Base-by-base conservation (phyloP, 2,329 filamentous ascomycete species). In the Cordyceps fumosorosea region DNA sequence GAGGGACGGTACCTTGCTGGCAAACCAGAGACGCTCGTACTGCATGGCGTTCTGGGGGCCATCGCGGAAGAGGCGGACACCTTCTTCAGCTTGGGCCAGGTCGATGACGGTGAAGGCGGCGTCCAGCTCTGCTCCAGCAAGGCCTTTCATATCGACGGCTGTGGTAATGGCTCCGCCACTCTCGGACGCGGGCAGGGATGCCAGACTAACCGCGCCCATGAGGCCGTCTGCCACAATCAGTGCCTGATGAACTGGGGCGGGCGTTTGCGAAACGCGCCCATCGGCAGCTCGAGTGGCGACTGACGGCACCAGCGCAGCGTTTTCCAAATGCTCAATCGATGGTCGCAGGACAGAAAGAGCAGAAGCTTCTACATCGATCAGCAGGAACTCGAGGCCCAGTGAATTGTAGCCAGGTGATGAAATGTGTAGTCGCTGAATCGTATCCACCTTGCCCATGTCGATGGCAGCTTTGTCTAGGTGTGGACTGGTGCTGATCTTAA, bases 161-260 rank as follows among this genome's bases (percentile, higher is more conserved):
- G 76, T 81, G 68, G 73, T 79, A 68, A 83, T 82, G 64, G 74
- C 76, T 60, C 74, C 74, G 64, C 70, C 65, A 67, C 71, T 72
- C 63, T 75, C 71, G 1, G 75, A 54, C 42, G 77, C 64, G 20
- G 78, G 74, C 53, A 83, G 70, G 10, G 77, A 69, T 6, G 81
- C 72, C 7, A 84, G 67, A 1, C 81, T 78, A 5, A 87, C 79
- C 1, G 89, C 84, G 8, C 89, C 91, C 59, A 84, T 77, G 2
- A 96, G 76, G 0, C 91, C 92, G 55, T 90, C 82, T 0, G 86
- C 87, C 10, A 96, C 82, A 11, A 97, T 69, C 18, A 97, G 75
- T 0, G 88, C 85, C 70, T 88, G 90, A 71, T 98, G 93, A 1
- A 97, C 91, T 0, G 93, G 93, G 51, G 91, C 91, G 7, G 86